Evolutionary conservation across 2,329 filamentous ascomycete genomes (phyloP).

Genomic region (Onygenales sp.): DNA sequence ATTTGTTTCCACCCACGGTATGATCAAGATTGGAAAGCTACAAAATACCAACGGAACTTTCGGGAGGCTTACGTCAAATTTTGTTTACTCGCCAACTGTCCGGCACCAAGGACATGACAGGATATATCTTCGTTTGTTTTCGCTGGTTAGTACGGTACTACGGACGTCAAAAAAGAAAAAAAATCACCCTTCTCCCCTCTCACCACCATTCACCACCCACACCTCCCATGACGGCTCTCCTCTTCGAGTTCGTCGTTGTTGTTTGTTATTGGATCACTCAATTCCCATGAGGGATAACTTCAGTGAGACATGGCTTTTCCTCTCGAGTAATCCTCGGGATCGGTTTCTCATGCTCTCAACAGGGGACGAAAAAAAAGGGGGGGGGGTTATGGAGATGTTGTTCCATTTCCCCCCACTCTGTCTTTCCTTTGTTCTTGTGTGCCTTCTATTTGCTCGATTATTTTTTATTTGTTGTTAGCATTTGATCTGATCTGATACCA

Average conservation of each 20-base stretch:
- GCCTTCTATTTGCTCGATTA: not conserved
- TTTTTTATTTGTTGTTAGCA: not conserved
- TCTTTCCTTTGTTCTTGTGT: not conserved
- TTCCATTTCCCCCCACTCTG: not conserved
- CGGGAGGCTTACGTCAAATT: too few relatives aligned
- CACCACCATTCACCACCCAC: not conserved
- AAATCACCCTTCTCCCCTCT: not conserved
- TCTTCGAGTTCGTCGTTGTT: not conserved
- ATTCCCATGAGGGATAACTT: constrained; percentile 16
- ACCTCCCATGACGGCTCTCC: not conserved
- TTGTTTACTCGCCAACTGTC: too few relatives aligned
- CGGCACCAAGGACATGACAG: too few relatives aligned
- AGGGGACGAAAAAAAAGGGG: constrained; percentile 1
- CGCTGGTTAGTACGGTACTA: too few relatives aligned
- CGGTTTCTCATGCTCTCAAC: constrained; percentile 32
- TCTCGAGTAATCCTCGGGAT: constrained; percentile 27
- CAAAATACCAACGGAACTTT: too few relatives aligned
- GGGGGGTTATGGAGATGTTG: not conserved
- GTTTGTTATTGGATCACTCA: not conserved
- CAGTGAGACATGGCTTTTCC: constrained; percentile 37
- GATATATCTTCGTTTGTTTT: too few relatives aligned
- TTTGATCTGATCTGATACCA: too few relatives aligned
- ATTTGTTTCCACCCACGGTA: too few relatives aligned
- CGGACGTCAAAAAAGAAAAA: too few relatives aligned
- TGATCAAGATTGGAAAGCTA: too few relatives aligned